Evolutionary conservation across 2,329 filamentous ascomycete species (phyloP).

Genomic region (Cladorrhinum sp.): DNA sequence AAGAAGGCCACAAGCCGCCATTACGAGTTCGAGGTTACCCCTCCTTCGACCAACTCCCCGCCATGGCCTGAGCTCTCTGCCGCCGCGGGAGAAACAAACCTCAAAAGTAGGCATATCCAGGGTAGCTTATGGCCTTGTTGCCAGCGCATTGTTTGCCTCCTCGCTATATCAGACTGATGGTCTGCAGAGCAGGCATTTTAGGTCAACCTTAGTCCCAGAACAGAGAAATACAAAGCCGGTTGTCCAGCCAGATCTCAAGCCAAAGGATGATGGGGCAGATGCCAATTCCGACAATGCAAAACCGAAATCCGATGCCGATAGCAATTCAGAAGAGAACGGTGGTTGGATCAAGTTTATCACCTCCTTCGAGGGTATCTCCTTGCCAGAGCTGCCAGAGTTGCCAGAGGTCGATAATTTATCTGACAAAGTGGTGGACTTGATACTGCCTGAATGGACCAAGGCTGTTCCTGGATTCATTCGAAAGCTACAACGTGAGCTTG

Average conservation of each 20-base stretch:
- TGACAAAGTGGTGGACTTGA: conserved; percentile 62
- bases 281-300: conserved; percentile 3
- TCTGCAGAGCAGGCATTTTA: conserved; percentile 22
- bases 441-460: conserved; percentile 81
- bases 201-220: background rate
- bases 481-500: conserved; percentile 85
- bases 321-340: conserved; percentile 31
- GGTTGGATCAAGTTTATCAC: conserved; percentile 50
- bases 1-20: background rate
- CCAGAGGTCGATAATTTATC: conserved; percentile 46
- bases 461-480: conserved; percentile 70
- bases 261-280: background rate
- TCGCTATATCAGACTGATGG: conserved; percentile 40
- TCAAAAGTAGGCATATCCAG: conserved; percentile 26
- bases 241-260: conserved; percentile 7
- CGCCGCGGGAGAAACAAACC: conserved; percentile 9
- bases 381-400: conserved; percentile 40
- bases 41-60: background rate
- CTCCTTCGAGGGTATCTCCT: conserved; percentile 52
- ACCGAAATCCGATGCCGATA: conserved; percentile 20
- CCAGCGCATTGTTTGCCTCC: conserved; percentile 38
- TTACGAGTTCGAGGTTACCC: background rate
- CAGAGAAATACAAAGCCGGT: background rate
- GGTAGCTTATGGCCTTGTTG: conserved; percentile 32
- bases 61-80: background rate